phyloP scores from a whole-genome alignment of 2,329 filamentous ascomycete species.

The Cercospora brassicicola region DNA sequence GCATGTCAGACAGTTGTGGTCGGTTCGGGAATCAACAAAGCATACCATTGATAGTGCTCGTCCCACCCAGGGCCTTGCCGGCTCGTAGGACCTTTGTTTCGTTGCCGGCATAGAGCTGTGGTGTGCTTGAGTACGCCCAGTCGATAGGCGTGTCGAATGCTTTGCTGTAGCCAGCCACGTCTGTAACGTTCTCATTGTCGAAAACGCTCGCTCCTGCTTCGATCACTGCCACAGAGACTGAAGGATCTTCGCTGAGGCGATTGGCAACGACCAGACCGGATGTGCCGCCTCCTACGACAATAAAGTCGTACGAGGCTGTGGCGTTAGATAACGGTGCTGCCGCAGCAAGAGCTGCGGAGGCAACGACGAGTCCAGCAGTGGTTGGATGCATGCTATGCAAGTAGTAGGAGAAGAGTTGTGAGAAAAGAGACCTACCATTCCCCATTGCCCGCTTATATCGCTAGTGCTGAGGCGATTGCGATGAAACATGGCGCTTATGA shows the following conservation, averaged over 20 bases:
- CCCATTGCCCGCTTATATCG: neutral
- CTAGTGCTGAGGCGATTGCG: neutral
- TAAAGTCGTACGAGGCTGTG: constrained; percentile 26
- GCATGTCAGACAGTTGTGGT: neutral
- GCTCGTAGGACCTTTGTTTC: constrained; percentile 27
- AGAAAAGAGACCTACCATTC: neutral
- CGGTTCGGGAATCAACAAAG: neutral
- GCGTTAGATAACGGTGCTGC: neutral
- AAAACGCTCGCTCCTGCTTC: constrained; percentile 18
- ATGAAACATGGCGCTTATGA: neutral
- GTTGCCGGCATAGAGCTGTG: constrained; percentile 25
- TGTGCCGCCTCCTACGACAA: constrained; percentile 36
- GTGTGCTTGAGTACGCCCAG: constrained; percentile 25
- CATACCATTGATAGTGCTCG: constrained; percentile 42
- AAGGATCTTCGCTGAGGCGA: constrained; percentile 33
- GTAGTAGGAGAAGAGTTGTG: neutral
- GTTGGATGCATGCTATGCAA: neutral
- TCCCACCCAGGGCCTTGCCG: constrained; percentile 42
- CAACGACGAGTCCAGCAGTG: neutral
- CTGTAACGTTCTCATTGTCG: constrained; percentile 33
- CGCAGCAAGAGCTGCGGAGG: constrained; percentile 1
- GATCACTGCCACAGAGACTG: constrained; percentile 35
- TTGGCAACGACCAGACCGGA: constrained; percentile 34
- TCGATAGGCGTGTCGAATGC: constrained; percentile 34
- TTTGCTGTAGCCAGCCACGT: constrained; percentile 47